Conservation (phyloP, 371 early-diverging fungal genomes). For the Chytridiales sp. region DNA sequence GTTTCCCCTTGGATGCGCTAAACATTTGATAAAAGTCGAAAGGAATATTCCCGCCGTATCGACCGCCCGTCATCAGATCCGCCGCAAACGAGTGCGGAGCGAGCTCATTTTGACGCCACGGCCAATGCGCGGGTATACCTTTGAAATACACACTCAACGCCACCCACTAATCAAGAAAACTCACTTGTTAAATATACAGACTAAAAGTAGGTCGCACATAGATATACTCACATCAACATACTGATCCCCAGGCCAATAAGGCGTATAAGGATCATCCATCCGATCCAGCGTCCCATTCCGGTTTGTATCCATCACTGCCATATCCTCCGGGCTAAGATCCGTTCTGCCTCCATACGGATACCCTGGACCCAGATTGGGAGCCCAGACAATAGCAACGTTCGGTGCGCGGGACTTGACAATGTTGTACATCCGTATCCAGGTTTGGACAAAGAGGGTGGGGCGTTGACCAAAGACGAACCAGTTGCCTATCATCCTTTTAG, state of each 20-base stretch:
- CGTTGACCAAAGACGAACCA: constrained; percentile 21
- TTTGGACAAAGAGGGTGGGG: constrained; percentile 2
- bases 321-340: too few relatives aligned
- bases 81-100: background rate
- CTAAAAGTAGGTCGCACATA: background rate
- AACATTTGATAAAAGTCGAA: constrained; percentile 10
- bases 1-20: too few relatives aligned
- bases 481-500: too few relatives aligned
- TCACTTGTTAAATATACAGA: too few relatives aligned
- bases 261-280: constrained; percentile 36
- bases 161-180: background rate
- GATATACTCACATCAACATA: constrained; percentile 17
- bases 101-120: too few relatives aligned
- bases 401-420: constrained; percentile 1
- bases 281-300: constrained; percentile 20
- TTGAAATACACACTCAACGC: too few relatives aligned
- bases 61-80: constrained; percentile 5
- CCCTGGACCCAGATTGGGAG: constrained; percentile 22
- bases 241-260: constrained; percentile 37
- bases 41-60: background rate
- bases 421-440: constrained; percentile 1
- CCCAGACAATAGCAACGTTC: constrained; percentile 23
- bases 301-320: constrained; percentile 40
- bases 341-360: constrained; percentile 22
- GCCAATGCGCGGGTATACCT: too few relatives aligned